phyloP scores from a whole-genome alignment of 352 stramenopile genomes.

The Phytophthora litchii region DNA sequence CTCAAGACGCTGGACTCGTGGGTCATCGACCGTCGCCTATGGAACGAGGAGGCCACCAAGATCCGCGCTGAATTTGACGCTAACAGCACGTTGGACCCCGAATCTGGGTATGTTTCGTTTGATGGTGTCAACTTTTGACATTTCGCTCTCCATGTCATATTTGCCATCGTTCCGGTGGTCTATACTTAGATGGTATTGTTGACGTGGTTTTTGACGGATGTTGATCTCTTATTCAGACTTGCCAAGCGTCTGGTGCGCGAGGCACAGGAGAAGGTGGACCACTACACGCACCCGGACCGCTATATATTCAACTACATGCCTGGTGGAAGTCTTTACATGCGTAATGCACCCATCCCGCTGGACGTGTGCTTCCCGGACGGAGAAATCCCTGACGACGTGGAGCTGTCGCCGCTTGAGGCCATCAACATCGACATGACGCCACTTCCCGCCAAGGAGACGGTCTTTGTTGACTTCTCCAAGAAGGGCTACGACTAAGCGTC shows the following conservation, averaged over 20 bases:
- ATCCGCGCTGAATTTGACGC: conserved; percentile 94
- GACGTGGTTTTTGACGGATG: conserved; percentile 10
- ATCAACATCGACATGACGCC: conserved; percentile 91
- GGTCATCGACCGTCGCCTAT: conserved; percentile 96
- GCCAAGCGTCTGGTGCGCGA: conserved; percentile 89
- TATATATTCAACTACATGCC: conserved; percentile 99
- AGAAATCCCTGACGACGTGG: conserved; percentile 82
- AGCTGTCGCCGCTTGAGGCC: conserved; percentile 82
- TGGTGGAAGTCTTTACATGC: conserved; percentile 98
- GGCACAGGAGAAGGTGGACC: conserved; percentile 92
- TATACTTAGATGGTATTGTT: conserved; percentile 1
- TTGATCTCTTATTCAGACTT: conserved; percentile 39
- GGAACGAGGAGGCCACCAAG: conserved; percentile 94
- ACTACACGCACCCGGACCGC: conserved; percentile 96
- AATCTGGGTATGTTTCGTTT: conserved; percentile 54
- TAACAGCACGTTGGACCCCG: conserved; percentile 58
- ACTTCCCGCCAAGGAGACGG: conserved; percentile 69
- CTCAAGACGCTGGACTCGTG: conserved; percentile 95
- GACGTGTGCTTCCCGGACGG: conserved; percentile 92
- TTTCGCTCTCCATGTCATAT: neutral
- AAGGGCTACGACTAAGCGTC: conserved; percentile 82
- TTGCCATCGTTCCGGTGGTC: conserved; percentile 42
- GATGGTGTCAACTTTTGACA: conserved; percentile 3
- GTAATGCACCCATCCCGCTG: conserved; percentile 96
- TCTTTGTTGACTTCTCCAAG: conserved; percentile 89